Evolutionary conservation across 2,329 filamentous ascomycete species (phyloP).

Genomic region (Talaromyces rugulosus): DNA sequence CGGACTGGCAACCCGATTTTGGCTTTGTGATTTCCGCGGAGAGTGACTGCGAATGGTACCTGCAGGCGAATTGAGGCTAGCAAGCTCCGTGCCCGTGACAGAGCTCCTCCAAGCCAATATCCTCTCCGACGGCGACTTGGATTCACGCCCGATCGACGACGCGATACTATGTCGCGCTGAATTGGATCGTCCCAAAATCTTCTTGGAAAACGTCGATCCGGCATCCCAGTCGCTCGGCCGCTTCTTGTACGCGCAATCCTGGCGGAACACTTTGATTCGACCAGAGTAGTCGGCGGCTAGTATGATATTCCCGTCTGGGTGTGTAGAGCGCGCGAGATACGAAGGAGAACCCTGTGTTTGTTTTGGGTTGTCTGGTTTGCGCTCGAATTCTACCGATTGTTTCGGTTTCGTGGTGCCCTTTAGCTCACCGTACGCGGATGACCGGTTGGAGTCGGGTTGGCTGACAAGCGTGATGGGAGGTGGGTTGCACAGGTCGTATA

Average conservation of each 20-base stretch:
- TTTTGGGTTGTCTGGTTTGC: not conserved
- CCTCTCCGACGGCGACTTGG: conserved; percentile 60
- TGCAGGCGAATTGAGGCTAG: conserved; percentile 35
- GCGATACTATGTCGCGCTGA: conserved; percentile 52
- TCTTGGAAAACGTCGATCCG: conserved; percentile 69
- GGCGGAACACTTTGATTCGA: conserved; percentile 87
- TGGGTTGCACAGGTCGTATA: conserved; percentile 96
- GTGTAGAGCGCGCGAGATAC: conserved; percentile 70
- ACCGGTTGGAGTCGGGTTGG: conserved; percentile 55
- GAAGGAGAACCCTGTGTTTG: conserved; percentile 63
- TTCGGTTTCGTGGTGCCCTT: conserved; percentile 25
- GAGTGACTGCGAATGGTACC: conserved; percentile 43
- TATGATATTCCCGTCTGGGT: conserved; percentile 82
- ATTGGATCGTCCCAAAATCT: conserved; percentile 53
- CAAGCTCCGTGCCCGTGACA: conserved; percentile 51
- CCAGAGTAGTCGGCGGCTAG: conserved; percentile 86
- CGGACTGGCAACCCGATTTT: conserved; percentile 22
- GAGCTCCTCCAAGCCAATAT: conserved; percentile 86
- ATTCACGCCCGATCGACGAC: conserved; percentile 43
- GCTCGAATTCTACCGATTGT: conserved; percentile 16
- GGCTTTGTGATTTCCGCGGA: conserved; percentile 40
- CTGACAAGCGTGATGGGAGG: conserved; percentile 80
- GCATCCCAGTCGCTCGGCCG: conserved; percentile 77
- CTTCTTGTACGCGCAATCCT: conserved; percentile 84
- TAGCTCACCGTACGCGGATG: conserved; percentile 32